Percentiles rank a stretch among this genome's conserved stretches.
These are phyloP conservation scores for Tylopilus subfusipes DNA, from an alignment of 768 basidiomycete species.

Conservation along the genomic window DNA sequence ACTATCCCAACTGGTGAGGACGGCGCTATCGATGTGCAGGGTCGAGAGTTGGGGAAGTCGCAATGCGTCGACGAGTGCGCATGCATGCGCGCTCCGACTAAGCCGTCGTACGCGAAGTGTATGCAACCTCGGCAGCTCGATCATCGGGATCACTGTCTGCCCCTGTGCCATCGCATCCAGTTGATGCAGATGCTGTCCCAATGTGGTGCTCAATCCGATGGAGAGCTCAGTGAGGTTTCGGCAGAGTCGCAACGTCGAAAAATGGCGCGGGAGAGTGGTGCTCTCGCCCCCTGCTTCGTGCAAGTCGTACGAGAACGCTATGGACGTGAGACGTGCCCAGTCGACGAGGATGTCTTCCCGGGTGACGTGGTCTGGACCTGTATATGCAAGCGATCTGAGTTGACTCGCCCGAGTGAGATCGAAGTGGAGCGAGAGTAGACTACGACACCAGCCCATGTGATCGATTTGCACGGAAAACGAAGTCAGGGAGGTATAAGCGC, in stretches of 20 bases:
- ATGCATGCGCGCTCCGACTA: conserved; percentile 14
- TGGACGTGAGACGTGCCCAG: conserved; percentile 24
- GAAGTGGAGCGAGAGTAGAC: conserved; percentile 17
- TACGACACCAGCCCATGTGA: conserved; percentile 28
- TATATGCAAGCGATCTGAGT: conserved; percentile 23
- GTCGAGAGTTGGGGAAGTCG: conserved; percentile 22
- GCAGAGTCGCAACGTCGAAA: conserved; percentile 13
- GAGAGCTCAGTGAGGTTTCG: conserved; percentile 23
- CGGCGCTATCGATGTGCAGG: conserved; percentile 22
- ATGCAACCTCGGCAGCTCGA: conserved; percentile 19
- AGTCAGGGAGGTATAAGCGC: conserved; percentile 19
- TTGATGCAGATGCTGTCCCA: conserved; percentile 15
- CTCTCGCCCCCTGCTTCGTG: conserved; percentile 26
- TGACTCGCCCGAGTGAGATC: conserved; percentile 17
- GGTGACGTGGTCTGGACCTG: conserved; percentile 21
- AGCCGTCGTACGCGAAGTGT: conserved; percentile 25
- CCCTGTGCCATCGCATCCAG: conserved; percentile 4
- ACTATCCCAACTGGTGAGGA: conserved; percentile 15
- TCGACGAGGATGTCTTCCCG: conserved; percentile 22
- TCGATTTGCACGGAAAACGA: conserved; percentile 25
- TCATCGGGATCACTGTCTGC: background rate
- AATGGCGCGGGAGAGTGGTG: conserved; percentile 20
- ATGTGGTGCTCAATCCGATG: conserved; percentile 17
- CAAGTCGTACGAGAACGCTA: conserved; percentile 23
- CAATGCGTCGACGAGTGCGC: conserved; percentile 18